phyloP scores from a whole-genome alignment of 169 alveolate genomes.

The Eimeria brunetti region DNA sequence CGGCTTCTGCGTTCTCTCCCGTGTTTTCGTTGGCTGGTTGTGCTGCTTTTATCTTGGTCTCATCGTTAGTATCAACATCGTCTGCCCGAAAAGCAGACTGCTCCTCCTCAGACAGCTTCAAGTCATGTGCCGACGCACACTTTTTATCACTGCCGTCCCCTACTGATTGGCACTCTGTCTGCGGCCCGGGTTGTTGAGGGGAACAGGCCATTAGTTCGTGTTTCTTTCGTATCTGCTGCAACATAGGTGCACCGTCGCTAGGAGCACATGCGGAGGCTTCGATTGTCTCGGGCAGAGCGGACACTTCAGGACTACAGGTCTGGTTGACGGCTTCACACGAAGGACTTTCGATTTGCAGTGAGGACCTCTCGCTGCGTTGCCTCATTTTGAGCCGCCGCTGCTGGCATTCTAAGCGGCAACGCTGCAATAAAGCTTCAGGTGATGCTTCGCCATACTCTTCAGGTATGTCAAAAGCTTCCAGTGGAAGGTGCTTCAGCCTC shows the following conservation, averaged over 20 bases:
- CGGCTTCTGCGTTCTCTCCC: background rate
- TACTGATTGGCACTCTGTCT: background rate
- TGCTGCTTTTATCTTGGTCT: background rate
- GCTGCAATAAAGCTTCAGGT: slow-evolving; percentile 46
- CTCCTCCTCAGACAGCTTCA: background rate
- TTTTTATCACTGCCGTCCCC: background rate
- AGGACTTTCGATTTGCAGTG: background rate
- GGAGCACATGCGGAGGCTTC: background rate
- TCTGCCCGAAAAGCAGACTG: background rate
- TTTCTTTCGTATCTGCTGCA: background rate
- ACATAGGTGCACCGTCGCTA: background rate
- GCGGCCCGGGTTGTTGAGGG: background rate
- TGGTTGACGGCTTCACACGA: background rate
- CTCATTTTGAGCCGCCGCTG: slow-evolving; percentile 18
- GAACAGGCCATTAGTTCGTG: background rate
- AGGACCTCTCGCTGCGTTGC: background rate
- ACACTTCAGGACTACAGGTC: background rate
- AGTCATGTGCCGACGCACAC: background rate
- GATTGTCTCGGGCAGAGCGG: background rate
- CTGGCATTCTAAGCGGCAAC: slow-evolving; percentile 66
- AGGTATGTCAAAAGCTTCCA: slow-evolving; percentile 64
- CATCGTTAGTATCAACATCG: background rate
- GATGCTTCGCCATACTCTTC: slow-evolving; percentile 67
- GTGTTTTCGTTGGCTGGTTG: background rate
- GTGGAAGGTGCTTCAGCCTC: slow-evolving; percentile 39